These are phyloP conservation scores for Selaginella moellendorffii DNA, from an alignment of 75 land plant genomes.

Conservation along the genomic window DNA sequence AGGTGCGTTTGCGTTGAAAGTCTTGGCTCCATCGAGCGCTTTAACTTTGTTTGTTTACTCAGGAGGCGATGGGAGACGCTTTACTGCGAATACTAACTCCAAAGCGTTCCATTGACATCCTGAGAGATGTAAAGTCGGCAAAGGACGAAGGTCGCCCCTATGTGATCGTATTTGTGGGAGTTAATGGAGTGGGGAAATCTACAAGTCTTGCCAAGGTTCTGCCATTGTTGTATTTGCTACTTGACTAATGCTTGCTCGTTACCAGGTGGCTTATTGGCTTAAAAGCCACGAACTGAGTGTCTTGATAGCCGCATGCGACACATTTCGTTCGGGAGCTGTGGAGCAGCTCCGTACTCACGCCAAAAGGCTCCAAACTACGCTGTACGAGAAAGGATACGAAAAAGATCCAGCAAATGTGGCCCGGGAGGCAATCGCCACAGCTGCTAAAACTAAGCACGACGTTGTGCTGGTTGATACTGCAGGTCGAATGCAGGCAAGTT, in stretches of 20 bases:
- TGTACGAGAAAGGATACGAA: slow-evolving; percentile 97
- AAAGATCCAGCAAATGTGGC: slow-evolving; percentile 98
- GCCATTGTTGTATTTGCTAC: too few relatives aligned
- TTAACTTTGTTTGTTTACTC: too few relatives aligned
- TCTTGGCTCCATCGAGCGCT: too few relatives aligned
- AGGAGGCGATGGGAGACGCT: slow-evolving; percentile 97
- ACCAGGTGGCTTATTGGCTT: slow-evolving; percentile 97
- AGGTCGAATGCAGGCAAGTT: slow-evolving; percentile 96
- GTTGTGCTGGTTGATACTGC: slow-evolving; percentile 99
- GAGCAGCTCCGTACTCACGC: slow-evolving; percentile 97
- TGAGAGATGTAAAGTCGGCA: slow-evolving; percentile 89
- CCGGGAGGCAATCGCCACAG: slow-evolving; percentile 92
- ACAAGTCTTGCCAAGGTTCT: slow-evolving; percentile 99
- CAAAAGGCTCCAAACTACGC: slow-evolving; percentile 69
- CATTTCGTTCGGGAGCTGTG: slow-evolving; percentile 97
- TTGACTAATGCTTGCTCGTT: neutral
- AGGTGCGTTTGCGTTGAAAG: slow-evolving; percentile 55
- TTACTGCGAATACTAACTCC: slow-evolving; percentile 87
- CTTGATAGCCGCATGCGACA: slow-evolving; percentile 99
- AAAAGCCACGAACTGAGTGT: slow-evolving; percentile 73
- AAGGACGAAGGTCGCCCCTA: slow-evolving; percentile 96
- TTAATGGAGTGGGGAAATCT: slow-evolving; percentile 99
- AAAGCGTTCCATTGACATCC: slow-evolving; percentile 86
- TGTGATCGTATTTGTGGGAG: slow-evolving; percentile 94
- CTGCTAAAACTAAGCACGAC: slow-evolving; percentile 55